A percentile compares a stretch with the other conserved stretches of the same genome.
phyloP scores from a whole-genome alignment of 1,284 basidiomycete species.

The Malassezia japonica region DNA sequence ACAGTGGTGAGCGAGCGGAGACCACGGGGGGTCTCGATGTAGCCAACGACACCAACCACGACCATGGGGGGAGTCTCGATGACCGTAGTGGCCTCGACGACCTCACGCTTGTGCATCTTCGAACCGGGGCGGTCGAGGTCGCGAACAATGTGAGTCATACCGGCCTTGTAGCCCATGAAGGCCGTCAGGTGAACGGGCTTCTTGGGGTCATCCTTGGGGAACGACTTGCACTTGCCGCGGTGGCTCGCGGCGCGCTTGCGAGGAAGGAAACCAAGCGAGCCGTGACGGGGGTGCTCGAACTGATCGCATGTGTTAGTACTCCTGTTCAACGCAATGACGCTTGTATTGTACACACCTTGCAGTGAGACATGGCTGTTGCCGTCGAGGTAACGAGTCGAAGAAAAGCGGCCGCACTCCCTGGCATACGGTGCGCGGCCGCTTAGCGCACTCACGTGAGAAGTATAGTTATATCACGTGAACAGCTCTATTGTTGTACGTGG shows the following conservation, averaged over 20 bases:
- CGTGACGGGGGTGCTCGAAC: constrained; percentile 48
- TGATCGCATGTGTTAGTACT: constrained; percentile 16
- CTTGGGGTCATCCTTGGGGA: constrained; percentile 86
- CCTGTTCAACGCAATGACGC: neutral
- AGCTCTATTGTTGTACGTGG: neutral
- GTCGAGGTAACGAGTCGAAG: constrained; percentile 19
- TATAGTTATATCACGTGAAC: neutral
- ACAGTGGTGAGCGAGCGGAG: constrained; percentile 70
- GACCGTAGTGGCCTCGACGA: constrained; percentile 94
- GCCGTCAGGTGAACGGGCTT: constrained; percentile 99
- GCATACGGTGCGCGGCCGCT: neutral
- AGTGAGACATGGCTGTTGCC: constrained; percentile 20
- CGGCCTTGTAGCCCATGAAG: constrained; percentile 98
- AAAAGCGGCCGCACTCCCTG: constrained; percentile 1
- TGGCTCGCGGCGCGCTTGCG: constrained; percentile 48
- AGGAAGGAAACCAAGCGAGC: constrained; percentile 48
- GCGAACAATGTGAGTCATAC: constrained; percentile 99
- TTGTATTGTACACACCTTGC: constrained; percentile 17
- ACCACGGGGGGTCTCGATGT: constrained; percentile 98
- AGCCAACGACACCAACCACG: constrained; percentile 95
- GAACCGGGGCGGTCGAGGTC: constrained; percentile 98
- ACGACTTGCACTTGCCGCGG: constrained; percentile 47
- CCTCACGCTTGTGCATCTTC: constrained; percentile 58
- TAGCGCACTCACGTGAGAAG: no score
- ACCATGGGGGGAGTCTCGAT: constrained; percentile 96